These are phyloP conservation scores for Rhodotorula sp. DNA, from an alignment of 1,284 basidiomycete species.

Conservation along the genomic window DNA sequence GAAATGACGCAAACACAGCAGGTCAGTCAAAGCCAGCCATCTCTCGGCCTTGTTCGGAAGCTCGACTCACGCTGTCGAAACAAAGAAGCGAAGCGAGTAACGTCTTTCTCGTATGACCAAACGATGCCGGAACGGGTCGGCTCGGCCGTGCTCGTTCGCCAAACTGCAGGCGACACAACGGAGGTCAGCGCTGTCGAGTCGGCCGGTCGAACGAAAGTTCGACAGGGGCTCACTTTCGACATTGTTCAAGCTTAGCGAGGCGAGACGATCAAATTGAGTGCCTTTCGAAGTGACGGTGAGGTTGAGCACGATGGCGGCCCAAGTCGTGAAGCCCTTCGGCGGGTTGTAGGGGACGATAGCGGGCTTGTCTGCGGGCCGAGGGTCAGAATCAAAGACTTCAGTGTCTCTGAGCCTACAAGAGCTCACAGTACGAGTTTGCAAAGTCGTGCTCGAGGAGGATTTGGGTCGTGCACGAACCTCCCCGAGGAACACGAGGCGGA, in stretches of 20 bases:
- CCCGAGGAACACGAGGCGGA: not conserved
- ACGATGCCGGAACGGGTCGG: conserved; percentile 39
- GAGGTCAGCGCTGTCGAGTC: not conserved
- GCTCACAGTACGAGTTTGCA: conserved; percentile 17
- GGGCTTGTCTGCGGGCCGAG: not conserved
- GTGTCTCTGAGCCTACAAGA: not conserved
- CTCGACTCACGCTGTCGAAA: too few relatives aligned
- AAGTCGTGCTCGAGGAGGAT: conserved; percentile 15
- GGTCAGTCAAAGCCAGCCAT: too few relatives aligned
- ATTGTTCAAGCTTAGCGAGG: conserved; percentile 27
- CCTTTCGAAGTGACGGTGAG: conserved; percentile 28
- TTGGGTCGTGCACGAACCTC: not conserved
- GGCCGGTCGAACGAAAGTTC: fast-evolving
- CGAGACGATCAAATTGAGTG: conserved; percentile 41
- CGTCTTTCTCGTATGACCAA: conserved; percentile 39
- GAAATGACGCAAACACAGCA: too few relatives aligned
- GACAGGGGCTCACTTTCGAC: conserved; percentile 25
- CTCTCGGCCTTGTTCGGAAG: not conserved
- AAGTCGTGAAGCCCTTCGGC: not conserved
- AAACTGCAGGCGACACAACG: conserved; percentile 22
- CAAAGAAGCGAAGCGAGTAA: not conserved
- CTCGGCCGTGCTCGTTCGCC: conserved; percentile 42
- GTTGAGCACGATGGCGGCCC: conserved; percentile 12
- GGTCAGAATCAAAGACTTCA: too few relatives aligned
- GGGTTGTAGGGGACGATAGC: conserved; percentile 13